These are phyloP conservation scores for Furculomyces boomerangus DNA, from an alignment of 371 early-diverging fungal species.

Conservation along the genomic window DNA sequence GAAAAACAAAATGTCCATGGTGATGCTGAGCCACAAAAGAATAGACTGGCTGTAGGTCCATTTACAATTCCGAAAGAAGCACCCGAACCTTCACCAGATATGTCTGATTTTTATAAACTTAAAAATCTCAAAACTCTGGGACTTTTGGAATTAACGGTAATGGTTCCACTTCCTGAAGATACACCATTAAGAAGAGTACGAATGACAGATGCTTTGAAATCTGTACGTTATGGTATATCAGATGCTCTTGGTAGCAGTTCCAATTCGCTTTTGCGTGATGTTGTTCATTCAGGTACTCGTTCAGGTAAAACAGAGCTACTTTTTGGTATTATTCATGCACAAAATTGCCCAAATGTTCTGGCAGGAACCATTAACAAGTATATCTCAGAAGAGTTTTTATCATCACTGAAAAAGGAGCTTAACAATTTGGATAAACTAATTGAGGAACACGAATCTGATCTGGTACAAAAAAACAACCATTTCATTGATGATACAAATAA, in stretches of 20 bases:
- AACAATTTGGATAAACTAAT: slow-evolving; percentile 33
- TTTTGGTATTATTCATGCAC: slow-evolving; percentile 75
- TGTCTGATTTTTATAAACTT: slow-evolving; percentile 59
- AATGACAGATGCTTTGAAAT: slow-evolving; percentile 62
- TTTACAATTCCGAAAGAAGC: slow-evolving; percentile 14
- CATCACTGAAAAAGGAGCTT: slow-evolving; percentile 51
- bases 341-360: slow-evolving; percentile 28
- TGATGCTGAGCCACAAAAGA: neutral
- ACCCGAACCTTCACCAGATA: slow-evolving; percentile 25
- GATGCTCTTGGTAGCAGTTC: slow-evolving; percentile 32
- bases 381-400: slow-evolving; percentile 46
- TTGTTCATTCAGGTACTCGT: slow-evolving; percentile 61
- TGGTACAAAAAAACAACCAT: no score
- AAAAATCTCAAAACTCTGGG: slow-evolving; percentile 59
- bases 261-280: slow-evolving; percentile 42
- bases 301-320: slow-evolving; percentile 66
- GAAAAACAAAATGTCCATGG: neutral
- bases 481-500: no score
- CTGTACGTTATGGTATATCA: slow-evolving; percentile 72
- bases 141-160: slow-evolving; percentile 71
- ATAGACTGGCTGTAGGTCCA: slow-evolving; percentile 1
- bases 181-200: slow-evolving; percentile 62
- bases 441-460: no score
- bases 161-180: slow-evolving; percentile 68
- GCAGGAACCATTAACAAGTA: slow-evolving; percentile 33